Conservation (phyloP, 768 basidiomycete genomes). For the Suillus clintonianus region DNA sequence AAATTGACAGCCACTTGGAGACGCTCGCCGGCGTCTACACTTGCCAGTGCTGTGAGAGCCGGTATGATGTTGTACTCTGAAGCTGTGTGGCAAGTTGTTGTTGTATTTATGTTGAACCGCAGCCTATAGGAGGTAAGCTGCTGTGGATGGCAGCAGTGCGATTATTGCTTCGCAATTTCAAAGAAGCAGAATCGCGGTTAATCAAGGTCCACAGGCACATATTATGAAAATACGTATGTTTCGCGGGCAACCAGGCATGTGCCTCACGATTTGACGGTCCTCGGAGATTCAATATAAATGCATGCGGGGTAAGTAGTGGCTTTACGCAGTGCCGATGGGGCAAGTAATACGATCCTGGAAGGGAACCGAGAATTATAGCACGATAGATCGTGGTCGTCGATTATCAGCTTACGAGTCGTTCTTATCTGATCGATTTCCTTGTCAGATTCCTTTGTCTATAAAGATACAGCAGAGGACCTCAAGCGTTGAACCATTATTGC, state of each 20-base stretch:
- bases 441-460: not conserved
- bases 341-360: not conserved
- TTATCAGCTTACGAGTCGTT: not conserved
- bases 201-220: not conserved
- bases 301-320: not conserved
- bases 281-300: not conserved
- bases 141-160: not conserved
- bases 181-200: not conserved
- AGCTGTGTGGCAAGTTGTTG: not conserved
- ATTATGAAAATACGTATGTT: not conserved
- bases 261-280: not conserved
- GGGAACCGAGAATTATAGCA: not conserved
- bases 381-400: not conserved
- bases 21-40: not conserved
- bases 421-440: not conserved
- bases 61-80: not conserved
- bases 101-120: not conserved
- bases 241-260: not conserved
- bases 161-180: not conserved
- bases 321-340: not conserved
- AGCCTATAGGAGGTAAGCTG: not conserved
- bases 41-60: not conserved
- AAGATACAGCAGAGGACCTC: not conserved
- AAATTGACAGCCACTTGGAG: not conserved
- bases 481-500: not conserved